phyloP scores from a whole-genome alignment of 306 rosid species.

The Styphnolobium japonicum region DNA sequence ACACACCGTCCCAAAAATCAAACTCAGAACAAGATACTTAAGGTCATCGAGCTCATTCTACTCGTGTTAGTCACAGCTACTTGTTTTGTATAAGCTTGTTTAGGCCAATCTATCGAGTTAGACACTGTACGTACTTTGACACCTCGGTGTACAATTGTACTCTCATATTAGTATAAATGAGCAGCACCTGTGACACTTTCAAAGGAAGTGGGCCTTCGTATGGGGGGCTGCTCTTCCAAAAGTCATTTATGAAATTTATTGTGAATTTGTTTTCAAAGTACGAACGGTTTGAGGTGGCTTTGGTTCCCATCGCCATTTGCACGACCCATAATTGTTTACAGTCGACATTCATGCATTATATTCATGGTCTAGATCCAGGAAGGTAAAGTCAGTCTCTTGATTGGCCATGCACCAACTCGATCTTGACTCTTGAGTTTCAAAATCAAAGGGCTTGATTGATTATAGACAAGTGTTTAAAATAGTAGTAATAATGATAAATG shows the following conservation, averaged over 20 bases:
- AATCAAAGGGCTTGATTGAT: background rate
- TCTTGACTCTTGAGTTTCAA: constrained; percentile 5
- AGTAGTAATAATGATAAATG: background rate
- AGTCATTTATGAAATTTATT: constrained; percentile 29
- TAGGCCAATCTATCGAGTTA: background rate
- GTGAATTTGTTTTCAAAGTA: constrained; percentile 11
- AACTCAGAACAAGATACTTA: no score
- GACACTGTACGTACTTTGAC: constrained; percentile 12
- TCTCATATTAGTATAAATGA: background rate
- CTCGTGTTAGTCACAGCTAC: no score
- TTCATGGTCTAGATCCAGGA: background rate
- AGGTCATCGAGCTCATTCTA: no score
- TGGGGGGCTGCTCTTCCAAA: constrained; percentile 17
- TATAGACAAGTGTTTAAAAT: background rate
- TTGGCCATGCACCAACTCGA: constrained; percentile 9
- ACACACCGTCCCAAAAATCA: no score
- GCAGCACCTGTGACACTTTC: background rate
- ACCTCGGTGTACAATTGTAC: background rate
- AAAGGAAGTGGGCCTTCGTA: constrained; percentile 27
- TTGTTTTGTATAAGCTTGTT: background rate
- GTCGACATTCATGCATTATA: constrained; percentile 22
- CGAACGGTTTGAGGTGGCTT: constrained; percentile 7
- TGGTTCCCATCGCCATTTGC: constrained; percentile 10
- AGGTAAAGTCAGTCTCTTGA: background rate
- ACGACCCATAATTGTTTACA: background rate